phyloP scores from a whole-genome alignment of 441 rosid genomes.

The Adansonia gregorii region DNA sequence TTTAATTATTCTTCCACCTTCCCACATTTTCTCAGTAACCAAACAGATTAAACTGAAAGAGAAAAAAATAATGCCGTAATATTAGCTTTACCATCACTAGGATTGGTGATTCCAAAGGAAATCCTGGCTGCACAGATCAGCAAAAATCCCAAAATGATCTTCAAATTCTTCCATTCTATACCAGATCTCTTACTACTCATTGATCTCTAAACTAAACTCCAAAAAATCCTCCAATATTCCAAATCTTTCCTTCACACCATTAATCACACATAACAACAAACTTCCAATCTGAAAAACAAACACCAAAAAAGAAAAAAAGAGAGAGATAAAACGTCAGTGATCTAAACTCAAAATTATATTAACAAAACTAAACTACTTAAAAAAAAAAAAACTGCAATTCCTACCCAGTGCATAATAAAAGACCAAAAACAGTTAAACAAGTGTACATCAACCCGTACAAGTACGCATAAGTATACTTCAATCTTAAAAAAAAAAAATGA shows the following conservation, averaged over 20 bases:
- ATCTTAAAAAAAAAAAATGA: neutral
- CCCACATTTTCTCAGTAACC: conserved; percentile 31
- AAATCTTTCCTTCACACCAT: conserved; percentile 33
- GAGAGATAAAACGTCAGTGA: conserved; percentile 22
- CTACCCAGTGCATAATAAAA: conserved; percentile 8
- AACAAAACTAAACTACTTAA: conserved; percentile 9
- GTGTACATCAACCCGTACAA: too few relatives aligned
- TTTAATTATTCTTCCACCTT: conserved; percentile 15
- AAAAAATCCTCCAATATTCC: conserved; percentile 27
- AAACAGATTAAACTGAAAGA: conserved; percentile 19
- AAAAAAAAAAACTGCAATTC: conserved; percentile 25
- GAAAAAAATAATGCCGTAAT: conserved; percentile 12
- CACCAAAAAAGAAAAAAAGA: conserved; percentile 2
- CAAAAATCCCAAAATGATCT: conserved; percentile 56
- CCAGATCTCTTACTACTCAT: conserved; percentile 68
- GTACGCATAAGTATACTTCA: neutral
- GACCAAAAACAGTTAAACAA: neutral
- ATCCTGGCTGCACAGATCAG: conserved; percentile 60
- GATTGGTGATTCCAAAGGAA: conserved; percentile 69
- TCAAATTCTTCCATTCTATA: conserved; percentile 38
- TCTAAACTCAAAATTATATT: conserved; percentile 33
- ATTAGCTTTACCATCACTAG: conserved; percentile 68
- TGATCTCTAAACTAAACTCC: conserved; percentile 37
- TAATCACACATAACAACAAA: conserved; percentile 34
- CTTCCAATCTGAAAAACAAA: conserved; percentile 53